These are phyloP conservation scores for Cardamine chenopodiifolia DNA, from an alignment of 345 rosid species.

Conservation along the genomic window DNA sequence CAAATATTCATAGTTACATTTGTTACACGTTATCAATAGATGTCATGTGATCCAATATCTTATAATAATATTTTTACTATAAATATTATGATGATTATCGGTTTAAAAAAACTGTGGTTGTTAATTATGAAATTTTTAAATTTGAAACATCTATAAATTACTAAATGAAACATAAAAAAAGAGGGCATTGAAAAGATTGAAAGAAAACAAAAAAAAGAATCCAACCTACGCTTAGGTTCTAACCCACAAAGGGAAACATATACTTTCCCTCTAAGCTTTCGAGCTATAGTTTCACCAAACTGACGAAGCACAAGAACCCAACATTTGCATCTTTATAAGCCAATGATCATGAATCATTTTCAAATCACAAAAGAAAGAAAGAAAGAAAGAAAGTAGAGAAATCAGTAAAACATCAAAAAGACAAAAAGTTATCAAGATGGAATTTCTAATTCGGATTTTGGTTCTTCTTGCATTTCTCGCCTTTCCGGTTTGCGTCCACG, in stretches of 20 bases:
- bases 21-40: background rate
- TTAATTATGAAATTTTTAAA: background rate
- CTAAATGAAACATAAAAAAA: background rate
- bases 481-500: constrained; percentile 29
- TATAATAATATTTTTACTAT: background rate
- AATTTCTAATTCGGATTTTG: constrained; percentile 22
- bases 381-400: constrained; percentile 16
- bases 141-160: background rate
- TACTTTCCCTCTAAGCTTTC: constrained; percentile 42
- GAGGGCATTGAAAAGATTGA: background rate
- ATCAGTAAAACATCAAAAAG: constrained; percentile 11
- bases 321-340: constrained; percentile 42
- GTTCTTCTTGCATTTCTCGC: constrained; percentile 32
- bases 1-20: background rate
- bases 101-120: background rate
- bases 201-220: background rate
- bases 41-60: background rate
- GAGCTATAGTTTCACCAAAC: constrained; percentile 33
- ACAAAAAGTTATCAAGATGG: constrained; percentile 15
- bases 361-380: constrained; percentile 29
- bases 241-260: constrained; percentile 40
- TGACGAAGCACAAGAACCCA: constrained; percentile 38
- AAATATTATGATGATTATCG: background rate
- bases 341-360: constrained; percentile 39
- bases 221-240: constrained; percentile 39